Conservation (phyloP, 2,329 filamentous ascomycete species). For the Venturia asperata region DNA sequence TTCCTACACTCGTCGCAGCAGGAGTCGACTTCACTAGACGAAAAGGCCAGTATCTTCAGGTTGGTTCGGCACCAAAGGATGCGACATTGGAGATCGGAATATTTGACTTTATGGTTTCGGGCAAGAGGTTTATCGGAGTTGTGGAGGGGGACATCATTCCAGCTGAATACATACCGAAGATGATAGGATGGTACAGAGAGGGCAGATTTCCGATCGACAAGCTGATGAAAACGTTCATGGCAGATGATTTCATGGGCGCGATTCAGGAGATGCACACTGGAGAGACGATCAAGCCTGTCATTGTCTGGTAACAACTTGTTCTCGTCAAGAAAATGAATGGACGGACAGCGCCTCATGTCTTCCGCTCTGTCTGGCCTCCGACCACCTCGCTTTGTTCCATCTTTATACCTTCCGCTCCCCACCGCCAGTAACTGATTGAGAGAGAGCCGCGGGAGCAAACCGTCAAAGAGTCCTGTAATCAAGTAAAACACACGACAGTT, state of each 20-base stretch:
- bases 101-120: slow-evolving; percentile 41
- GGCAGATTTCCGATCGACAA: slow-evolving; percentile 43
- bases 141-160: slow-evolving; percentile 42
- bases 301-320: slow-evolving; percentile 30
- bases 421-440: too few species aligned
- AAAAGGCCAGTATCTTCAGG: slow-evolving; percentile 44
- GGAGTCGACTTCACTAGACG: slow-evolving; percentile 38
- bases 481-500: too few species aligned
- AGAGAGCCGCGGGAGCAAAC: too few species aligned
- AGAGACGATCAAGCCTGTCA: slow-evolving; percentile 36
- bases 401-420: too few species aligned
- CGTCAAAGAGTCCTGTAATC: too few species aligned
- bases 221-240: slow-evolving; percentile 40
- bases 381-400: too few species aligned
- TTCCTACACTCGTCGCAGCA: slow-evolving; percentile 37
- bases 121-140: slow-evolving; percentile 44
- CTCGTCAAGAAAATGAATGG: too few species aligned
- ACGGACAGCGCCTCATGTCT: too few species aligned
- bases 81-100: slow-evolving; percentile 39
- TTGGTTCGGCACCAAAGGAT: slow-evolving; percentile 41
- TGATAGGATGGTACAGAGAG: slow-evolving; percentile 44
- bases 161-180: slow-evolving; percentile 37
- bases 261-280: slow-evolving; percentile 39
- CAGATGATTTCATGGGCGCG: slow-evolving; percentile 36
- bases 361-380: too few species aligned